Evolutionary conservation across 371 early-diverging fungal genomes (phyloP).

Genomic region (Umbelopsis sp.): DNA sequence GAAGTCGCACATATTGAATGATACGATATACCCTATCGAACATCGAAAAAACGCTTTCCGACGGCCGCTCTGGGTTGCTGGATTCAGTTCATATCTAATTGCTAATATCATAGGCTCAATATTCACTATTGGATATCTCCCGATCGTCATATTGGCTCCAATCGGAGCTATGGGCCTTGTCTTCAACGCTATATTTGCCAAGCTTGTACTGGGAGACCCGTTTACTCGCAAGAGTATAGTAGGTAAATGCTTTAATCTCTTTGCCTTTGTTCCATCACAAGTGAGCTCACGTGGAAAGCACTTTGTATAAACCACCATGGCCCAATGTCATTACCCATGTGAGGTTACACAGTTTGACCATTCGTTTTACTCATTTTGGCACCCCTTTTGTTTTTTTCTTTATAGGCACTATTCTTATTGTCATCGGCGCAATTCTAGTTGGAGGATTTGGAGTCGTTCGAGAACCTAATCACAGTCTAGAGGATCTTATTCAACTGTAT

Average conservation of each 20-base stretch:
- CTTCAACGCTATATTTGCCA: conserved; percentile 80
- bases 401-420: conserved; percentile 73
- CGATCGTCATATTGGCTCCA: conserved; percentile 84
- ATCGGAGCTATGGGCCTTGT: conserved; percentile 79
- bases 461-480: conserved; percentile 75
- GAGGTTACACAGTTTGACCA: conserved; percentile 15
- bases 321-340: background rate
- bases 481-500: conserved; percentile 72
- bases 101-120: conserved; percentile 75
- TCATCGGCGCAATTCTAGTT: conserved; percentile 71
- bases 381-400: conserved; percentile 7
- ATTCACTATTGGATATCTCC: conserved; percentile 78
- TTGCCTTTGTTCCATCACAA: background rate
- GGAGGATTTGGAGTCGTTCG: conserved; percentile 78
- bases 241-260: conserved; percentile 36
- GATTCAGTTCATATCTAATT: conserved; percentile 66
- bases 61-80: conserved; percentile 42
- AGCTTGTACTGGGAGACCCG: conserved; percentile 65
- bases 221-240: conserved; percentile 62
- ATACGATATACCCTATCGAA: conserved; percentile 56
- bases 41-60: conserved; percentile 51
- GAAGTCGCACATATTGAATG: conserved; percentile 67
- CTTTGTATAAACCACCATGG: background rate
- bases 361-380: conserved; percentile 7
- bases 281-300: conserved; percentile 9